A percentile compares a stretch with the other conserved stretches of the same genome.
Evolutionary conservation across 106 monocot genomes (phyloP).

Genomic region (Dendrobium officinale): DNA sequence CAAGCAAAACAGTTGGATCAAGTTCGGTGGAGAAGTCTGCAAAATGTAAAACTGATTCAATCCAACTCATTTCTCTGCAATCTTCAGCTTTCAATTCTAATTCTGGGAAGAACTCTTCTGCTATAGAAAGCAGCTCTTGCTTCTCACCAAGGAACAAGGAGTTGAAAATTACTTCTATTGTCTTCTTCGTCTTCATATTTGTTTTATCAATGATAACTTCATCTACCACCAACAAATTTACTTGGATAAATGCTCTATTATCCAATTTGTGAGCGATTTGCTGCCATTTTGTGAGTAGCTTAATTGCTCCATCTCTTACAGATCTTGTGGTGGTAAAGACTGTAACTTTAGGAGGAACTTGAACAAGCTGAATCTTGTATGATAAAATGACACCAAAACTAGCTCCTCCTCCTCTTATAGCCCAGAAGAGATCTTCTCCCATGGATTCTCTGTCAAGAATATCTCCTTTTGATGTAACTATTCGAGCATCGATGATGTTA

Average conservation of each 20-base stretch:
- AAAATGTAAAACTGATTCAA: constrained; percentile 22
- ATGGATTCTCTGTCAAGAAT: constrained; percentile 19
- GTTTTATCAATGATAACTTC: no score
- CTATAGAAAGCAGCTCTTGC: constrained; percentile 12
- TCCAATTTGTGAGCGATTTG: constrained; percentile 3
- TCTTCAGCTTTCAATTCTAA: constrained; percentile 12
- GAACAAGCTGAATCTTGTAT: constrained; percentile 29
- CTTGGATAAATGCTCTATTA: not conserved
- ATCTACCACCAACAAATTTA: not conserved
- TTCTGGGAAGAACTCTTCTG: constrained; percentile 26
- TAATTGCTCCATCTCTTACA: not conserved
- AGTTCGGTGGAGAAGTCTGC: no score
- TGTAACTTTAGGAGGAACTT: not conserved
- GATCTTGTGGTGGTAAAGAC: not conserved
- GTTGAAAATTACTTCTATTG: constrained; percentile 10
- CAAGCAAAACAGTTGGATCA: not conserved
- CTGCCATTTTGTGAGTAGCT: not conserved
- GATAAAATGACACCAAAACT: constrained; percentile 47
- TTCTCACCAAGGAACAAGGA: constrained; percentile 22
- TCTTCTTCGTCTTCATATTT: not conserved
- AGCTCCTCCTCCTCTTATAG: constrained; percentile 30
- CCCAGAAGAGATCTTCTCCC: constrained; percentile 24
- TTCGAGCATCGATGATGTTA: constrained; percentile 20
- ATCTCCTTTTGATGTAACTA: constrained; percentile 14
- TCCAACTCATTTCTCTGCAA: constrained; percentile 39